Base-by-base conservation (phyloP, 2,329 filamentous ascomycete genomes). In the Colletotrichum nymphaeae region DNA sequence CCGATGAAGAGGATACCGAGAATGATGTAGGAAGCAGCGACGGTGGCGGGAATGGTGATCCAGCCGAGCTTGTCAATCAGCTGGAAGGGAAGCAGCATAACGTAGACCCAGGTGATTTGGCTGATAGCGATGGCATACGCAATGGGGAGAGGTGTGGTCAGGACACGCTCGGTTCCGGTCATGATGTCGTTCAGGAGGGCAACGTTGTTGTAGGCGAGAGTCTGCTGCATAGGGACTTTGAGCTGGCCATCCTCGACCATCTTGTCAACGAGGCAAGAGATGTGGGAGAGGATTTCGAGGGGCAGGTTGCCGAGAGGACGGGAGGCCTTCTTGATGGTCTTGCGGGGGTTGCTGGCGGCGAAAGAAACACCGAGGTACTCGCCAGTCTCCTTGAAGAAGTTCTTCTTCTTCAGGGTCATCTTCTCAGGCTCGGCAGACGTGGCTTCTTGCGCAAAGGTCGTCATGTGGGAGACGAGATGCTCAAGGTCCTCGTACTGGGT, bases 31-130 rank as follows among this genome's bases (percentile, higher is more conserved):
- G 93, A 91, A 3, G 92, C 92, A 4, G 86, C 87, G 19, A 95
- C 85, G 57, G 92, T 93, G 42, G 91, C 94, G 0, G 94, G 94
- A 75, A 97, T 95, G 14, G 94, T 92, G 75, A 95, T 88, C 92
- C 93, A 97, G 8, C 83, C 77, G 1, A 97, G 89, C 3, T 83
- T 80, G 0, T 81, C 79, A 79, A 90, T 89, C 7, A 97, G 90
- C 83, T 97, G 94, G 87, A 97, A 97, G 6, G 94, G 94, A 1
- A 97, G 88, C 37, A 94, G 87, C 77, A 95, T 84, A 66, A 97
- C 91, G 83, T 97, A 97, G 64, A 95, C 89, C 91, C 93, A 95
- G 37, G 94, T 94, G 79, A 97, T 96, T 81, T 97, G 94, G 24
- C 92, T 91, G 80, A 97, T 95, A 78, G 94, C 91, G 78, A 97